These are phyloP conservation scores for Triticum urartu DNA, from an alignment of 176 grass and related monocot genomes.

Conservation along the genomic window DNA sequence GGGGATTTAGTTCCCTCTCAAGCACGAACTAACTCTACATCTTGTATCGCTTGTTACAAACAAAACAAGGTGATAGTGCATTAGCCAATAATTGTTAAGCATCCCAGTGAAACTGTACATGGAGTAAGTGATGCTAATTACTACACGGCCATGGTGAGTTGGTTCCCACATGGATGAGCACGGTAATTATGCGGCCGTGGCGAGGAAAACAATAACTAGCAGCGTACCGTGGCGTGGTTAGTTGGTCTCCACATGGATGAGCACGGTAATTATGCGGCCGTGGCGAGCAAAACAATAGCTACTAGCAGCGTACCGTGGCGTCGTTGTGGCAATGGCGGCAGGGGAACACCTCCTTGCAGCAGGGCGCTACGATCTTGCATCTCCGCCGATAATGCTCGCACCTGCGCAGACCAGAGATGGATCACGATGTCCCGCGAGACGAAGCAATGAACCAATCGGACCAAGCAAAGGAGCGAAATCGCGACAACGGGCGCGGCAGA, in stretches of 20 bases:
- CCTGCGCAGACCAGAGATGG: constrained; percentile 29
- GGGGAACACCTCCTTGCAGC: constrained; percentile 75
- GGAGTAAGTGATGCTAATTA: not conserved
- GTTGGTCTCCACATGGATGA: not conserved
- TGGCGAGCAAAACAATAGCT: not conserved
- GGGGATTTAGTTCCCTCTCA: not conserved
- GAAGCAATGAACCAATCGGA: not conserved
- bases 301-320: constrained; percentile 43
- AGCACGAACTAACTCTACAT: not conserved
- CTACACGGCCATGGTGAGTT: not conserved
- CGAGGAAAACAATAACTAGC: not conserved
- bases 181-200: not conserved
- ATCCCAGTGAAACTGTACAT: not conserved
- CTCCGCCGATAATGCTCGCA: constrained; percentile 85
- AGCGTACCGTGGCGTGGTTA: not conserved
- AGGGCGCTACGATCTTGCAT: constrained; percentile 91
- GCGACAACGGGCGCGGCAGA: not conserved
- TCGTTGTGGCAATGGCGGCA: constrained; percentile 98
- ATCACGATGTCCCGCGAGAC: not conserved
- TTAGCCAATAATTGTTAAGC: not conserved
- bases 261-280: not conserved
- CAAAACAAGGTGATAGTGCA: not conserved
- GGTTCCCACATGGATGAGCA: not conserved
- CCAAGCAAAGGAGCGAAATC: not conserved
- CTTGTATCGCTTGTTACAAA: not conserved